These are phyloP conservation scores for Sechiopsis laciniata DNA, from an alignment of 306 rosid species.

Conservation along the genomic window DNA sequence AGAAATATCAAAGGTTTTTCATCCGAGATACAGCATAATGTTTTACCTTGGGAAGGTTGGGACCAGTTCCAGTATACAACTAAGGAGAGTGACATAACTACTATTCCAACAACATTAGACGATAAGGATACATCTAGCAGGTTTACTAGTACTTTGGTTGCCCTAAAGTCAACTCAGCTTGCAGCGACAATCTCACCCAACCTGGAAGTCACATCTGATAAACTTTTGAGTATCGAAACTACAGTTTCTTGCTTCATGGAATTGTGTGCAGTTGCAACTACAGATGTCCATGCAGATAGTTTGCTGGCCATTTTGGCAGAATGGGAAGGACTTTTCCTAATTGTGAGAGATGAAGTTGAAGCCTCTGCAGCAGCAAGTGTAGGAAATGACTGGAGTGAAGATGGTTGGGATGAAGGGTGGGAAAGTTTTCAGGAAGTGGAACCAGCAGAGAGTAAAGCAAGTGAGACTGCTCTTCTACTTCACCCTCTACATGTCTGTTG, in stretches of 20 bases:
- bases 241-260: constrained; percentile 77
- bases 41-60: constrained; percentile 93
- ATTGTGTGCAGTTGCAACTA: constrained; percentile 52
- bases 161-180: constrained; percentile 86
- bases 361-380: constrained; percentile 44
- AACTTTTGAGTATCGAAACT: constrained; percentile 51
- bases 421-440: constrained; percentile 80
- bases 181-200: constrained; percentile 61
- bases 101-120: constrained; percentile 40
- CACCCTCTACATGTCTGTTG: constrained; percentile 84
- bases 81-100: constrained; percentile 40
- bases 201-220: constrained; percentile 64
- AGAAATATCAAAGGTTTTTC: constrained; percentile 67
- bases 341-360: constrained; percentile 36
- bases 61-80: constrained; percentile 46
- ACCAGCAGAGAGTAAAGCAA: constrained; percentile 42
- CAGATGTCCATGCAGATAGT: constrained; percentile 51
- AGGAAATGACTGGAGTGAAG: constrained; percentile 74
- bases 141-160: constrained; percentile 82
- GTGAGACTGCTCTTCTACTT: constrained; percentile 29
- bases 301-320: constrained; percentile 67
- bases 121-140: constrained; percentile 59
- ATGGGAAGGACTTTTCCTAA: constrained; percentile 80
- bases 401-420: constrained; percentile 98
- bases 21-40: constrained; percentile 49